phyloP scores from a whole-genome alignment of 2,329 filamentous ascomycete species.

The Dactylellina parvicollis region DNA sequence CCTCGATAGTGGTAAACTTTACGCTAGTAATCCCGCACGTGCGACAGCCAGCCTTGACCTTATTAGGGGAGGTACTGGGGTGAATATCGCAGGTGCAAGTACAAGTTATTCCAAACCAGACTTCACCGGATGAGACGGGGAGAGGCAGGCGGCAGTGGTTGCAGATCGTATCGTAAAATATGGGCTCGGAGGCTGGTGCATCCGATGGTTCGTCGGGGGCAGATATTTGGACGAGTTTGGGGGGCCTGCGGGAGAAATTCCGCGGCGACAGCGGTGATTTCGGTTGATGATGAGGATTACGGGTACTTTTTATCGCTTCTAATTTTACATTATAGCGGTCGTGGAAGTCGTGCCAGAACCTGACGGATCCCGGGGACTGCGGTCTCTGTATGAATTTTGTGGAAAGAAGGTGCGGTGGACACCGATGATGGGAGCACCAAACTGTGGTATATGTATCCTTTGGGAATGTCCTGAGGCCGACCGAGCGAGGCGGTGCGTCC shows the following conservation, averaged over 20 bases:
- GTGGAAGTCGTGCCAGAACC: slow-evolving; percentile 5
- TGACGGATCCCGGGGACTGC: neutral
- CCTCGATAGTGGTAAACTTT: slow-evolving; percentile 23
- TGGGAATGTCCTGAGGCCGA: neutral
- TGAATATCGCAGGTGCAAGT: slow-evolving; percentile 9
- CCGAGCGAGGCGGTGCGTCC: neutral
- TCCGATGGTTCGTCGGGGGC: too few relatives aligned
- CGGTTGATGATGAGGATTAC: neutral
- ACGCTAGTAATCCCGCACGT: slow-evolving; percentile 21
- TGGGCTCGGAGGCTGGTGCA: neutral
- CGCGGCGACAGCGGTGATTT: too few relatives aligned
- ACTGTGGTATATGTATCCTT: slow-evolving; percentile 29
- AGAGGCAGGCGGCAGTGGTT: slow-evolving; percentile 18
- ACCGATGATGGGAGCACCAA: slow-evolving; percentile 39
- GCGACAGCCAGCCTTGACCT: slow-evolving; percentile 9
- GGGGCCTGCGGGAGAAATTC: too few relatives aligned
- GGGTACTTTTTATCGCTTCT: neutral
- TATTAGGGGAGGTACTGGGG: neutral
- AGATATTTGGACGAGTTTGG: neutral
- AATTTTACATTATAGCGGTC: slow-evolving; percentile 3
- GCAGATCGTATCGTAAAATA: slow-evolving; percentile 28
- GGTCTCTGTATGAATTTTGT: neutral
- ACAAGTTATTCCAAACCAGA: slow-evolving; percentile 25
- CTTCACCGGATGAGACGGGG: neutral
- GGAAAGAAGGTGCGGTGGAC: slow-evolving; percentile 3